Evolutionary conservation across 441 rosid species (phyloP).

Genomic region (Adansonia rubrostipa): DNA sequence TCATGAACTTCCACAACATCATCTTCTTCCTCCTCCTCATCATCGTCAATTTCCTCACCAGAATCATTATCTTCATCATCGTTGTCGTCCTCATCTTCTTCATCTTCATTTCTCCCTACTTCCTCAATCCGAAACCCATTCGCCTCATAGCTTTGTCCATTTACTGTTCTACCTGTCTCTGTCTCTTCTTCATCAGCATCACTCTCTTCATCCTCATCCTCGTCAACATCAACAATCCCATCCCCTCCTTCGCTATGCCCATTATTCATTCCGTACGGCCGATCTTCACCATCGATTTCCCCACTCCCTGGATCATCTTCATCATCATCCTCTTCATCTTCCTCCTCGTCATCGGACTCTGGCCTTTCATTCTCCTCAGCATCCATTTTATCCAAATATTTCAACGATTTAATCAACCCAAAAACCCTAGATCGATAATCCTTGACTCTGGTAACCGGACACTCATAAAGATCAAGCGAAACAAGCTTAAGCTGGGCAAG

Average conservation of each 20-base stretch:
- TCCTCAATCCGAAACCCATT: slow-evolving; percentile 56
- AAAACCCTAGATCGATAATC: slow-evolving; percentile 83
- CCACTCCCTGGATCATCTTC: slow-evolving; percentile 72
- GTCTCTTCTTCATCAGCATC: slow-evolving; percentile 78
- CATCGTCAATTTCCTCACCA: slow-evolving; percentile 59
- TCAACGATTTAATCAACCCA: slow-evolving; percentile 64
- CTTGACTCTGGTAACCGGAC: slow-evolving; percentile 72
- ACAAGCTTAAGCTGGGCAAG: slow-evolving; percentile 60
- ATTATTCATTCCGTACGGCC: slow-evolving; percentile 41
- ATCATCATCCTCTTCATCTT: slow-evolving; percentile 52
- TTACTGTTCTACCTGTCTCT: slow-evolving; percentile 40
- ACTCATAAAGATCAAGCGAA: slow-evolving; percentile 77
- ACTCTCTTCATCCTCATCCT: slow-evolving; percentile 53
- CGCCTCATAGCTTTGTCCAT: slow-evolving; percentile 40
- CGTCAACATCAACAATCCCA: slow-evolving; percentile 56
- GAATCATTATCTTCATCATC: slow-evolving; percentile 45
- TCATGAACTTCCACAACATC: slow-evolving; percentile 65
- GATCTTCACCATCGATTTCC: slow-evolving; percentile 67
- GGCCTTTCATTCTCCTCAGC: slow-evolving; percentile 75
- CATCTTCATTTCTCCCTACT: slow-evolving; percentile 39
- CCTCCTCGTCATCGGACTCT: slow-evolving; percentile 66
- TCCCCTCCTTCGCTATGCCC: slow-evolving; percentile 51
- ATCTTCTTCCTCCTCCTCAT: slow-evolving; percentile 46
- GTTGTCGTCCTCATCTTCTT: slow-evolving; percentile 47
- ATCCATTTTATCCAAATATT: slow-evolving; percentile 78